phyloP scores from a whole-genome alignment of 164 flowering plant species.

The Santalum album region DNA sequence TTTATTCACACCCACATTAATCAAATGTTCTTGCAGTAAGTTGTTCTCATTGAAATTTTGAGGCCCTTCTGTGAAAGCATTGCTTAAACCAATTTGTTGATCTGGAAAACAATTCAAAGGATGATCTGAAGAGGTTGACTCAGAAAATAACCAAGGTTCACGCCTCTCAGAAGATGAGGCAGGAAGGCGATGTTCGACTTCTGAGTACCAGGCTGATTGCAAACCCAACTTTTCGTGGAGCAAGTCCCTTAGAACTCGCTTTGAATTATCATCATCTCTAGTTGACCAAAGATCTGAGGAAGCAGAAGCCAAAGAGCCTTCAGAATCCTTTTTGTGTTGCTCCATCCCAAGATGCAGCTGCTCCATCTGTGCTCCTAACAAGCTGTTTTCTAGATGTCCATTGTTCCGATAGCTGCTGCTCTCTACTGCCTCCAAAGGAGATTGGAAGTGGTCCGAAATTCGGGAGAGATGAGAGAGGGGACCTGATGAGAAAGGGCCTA shows the following conservation, averaged over 20 bases:
- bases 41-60: conserved; percentile 3
- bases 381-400: background rate
- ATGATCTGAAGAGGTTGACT: background rate
- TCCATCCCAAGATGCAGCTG: conserved; percentile 5
- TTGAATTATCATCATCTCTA: conserved; percentile 7
- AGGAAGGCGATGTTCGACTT: conserved; percentile 2
- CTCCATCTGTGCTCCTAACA: background rate
- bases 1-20: background rate
- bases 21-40: conserved; percentile 7
- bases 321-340: background rate
- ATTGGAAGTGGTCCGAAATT: background rate
- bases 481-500: conserved; percentile 4
- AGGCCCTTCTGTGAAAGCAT: background rate
- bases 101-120: background rate
- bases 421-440: background rate
- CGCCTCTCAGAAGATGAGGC: conserved; percentile 4
- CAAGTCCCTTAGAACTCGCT: conserved; percentile 4
- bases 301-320: background rate
- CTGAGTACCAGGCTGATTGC: background rate
- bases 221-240: conserved; percentile 1
- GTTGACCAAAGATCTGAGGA: background rate
- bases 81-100: background rate
- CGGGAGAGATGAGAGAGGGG: background rate
- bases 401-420: background rate
- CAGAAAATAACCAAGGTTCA: conserved; percentile 4